Percentiles rank a stretch among this genome's conserved stretches.
These are phyloP conservation scores for Pseudopyricularia javanii DNA, from an alignment of 2,329 filamentous ascomycete species.

Conservation along the genomic window DNA sequence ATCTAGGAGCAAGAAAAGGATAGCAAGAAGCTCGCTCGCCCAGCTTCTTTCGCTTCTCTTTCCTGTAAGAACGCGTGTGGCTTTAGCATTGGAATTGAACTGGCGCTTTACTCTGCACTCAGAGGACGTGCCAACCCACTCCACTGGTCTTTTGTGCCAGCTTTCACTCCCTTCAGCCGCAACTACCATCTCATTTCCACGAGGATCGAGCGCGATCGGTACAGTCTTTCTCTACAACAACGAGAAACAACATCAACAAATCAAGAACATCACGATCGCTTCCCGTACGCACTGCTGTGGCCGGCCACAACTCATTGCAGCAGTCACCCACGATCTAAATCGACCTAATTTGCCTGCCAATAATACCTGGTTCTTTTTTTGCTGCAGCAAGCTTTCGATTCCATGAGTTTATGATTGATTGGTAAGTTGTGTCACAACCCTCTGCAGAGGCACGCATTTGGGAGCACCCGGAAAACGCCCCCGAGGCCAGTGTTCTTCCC, in stretches of 20 bases:
- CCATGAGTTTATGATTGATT: slow-evolving; percentile 10
- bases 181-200: not conserved
- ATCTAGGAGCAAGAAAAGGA: not conserved
- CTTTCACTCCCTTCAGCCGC: not conserved
- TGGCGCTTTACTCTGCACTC: not conserved
- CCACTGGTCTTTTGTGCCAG: not conserved
- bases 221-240: not conserved
- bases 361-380: not conserved
- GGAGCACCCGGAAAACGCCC: not conserved
- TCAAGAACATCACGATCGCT: not conserved
- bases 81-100: not conserved
- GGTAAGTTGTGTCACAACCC: slow-evolving; percentile 4
- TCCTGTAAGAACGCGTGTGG: slow-evolving; percentile 1
- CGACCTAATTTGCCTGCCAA: not conserved
- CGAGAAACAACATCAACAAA: not conserved
- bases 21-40: not conserved
- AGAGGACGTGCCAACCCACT: not conserved
- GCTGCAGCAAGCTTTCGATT: not conserved
- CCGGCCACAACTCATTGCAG: slow-evolving; percentile 8
- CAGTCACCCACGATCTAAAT: not conserved
- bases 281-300: slow-evolving; percentile 6
- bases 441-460: not conserved
- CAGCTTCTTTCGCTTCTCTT: not conserved
- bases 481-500: not conserved
- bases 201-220: not conserved